phyloP scores from a whole-genome alignment of 2,329 filamentous ascomycete species.

The Cercospora sp. region DNA sequence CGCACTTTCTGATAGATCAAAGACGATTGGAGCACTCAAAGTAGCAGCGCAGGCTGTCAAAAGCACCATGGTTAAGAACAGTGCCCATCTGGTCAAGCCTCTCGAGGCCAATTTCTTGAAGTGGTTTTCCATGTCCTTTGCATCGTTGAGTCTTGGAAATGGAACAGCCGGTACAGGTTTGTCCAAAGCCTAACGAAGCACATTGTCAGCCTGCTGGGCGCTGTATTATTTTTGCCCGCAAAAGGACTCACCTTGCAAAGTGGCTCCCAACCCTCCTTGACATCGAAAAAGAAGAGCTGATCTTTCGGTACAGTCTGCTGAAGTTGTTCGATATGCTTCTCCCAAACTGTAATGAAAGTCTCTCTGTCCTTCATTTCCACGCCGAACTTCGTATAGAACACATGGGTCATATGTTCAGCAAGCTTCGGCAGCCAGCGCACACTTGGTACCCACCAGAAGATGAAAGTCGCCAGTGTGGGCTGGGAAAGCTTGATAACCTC shows the following conservation, averaged over 20 bases:
- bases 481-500: conserved; percentile 9
- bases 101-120: conserved; percentile 11
- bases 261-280: conserved; percentile 34
- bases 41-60: neutral
- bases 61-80: neutral
- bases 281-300: conserved; percentile 26
- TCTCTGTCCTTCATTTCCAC: neutral
- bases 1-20: neutral
- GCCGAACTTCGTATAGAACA: conserved; percentile 14
- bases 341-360: neutral
- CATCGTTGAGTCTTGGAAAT: conserved; percentile 27
- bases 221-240: neutral
- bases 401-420: neutral
- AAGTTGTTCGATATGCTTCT: conserved; percentile 15
- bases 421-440: conserved; percentile 14
- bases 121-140: conserved; percentile 12
- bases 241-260: conserved; percentile 29
- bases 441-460: conserved; percentile 23
- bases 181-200: conserved; percentile 17
- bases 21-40: neutral
- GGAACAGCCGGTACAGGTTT: conserved; percentile 26
- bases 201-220: neutral
- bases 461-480: conserved; percentile 8
- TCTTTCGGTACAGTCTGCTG: conserved; percentile 10
- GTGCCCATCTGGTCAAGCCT: conserved; percentile 14